Evolutionary conservation across 306 rosid genomes (phyloP).

Genomic region (Prinsepia uniflora): DNA sequence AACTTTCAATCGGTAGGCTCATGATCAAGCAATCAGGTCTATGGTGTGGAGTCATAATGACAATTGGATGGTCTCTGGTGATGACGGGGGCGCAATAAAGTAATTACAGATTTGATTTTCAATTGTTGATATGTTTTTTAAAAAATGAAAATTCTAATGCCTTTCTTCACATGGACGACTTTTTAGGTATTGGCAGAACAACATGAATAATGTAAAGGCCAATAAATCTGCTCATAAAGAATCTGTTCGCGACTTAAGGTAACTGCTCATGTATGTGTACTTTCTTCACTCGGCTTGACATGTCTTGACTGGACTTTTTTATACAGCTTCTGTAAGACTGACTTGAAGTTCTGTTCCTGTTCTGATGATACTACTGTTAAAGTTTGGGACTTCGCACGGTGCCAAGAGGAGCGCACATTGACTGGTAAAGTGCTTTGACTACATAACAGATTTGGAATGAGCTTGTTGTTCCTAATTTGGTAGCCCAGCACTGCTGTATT

Average conservation of each 20-base stretch:
- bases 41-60: conserved; percentile 99
- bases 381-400: conserved; percentile 98
- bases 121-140: conserved; percentile 8
- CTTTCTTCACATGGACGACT: conserved; percentile 22
- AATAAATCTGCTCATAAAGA: conserved; percentile 98
- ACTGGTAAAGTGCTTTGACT: conserved; percentile 86
- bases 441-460: conserved; percentile 22
- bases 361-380: conserved; percentile 95
- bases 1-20: conserved; percentile 54
- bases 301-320: conserved; percentile 26
- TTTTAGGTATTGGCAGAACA: conserved; percentile 95
- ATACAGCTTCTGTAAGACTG: conserved; percentile 93
- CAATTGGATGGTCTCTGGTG: conserved; percentile 99
- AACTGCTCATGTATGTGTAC: not conserved
- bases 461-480: conserved; percentile 14
- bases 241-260: conserved; percentile 98
- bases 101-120: conserved; percentile 30
- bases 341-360: conserved; percentile 95
- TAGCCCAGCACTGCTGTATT: not conserved
- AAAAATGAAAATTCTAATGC: conserved; percentile 13
- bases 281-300: conserved; percentile 19
- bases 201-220: conserved; percentile 98
- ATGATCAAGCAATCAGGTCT: conserved; percentile 97
- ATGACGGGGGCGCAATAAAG: conserved; percentile 98
- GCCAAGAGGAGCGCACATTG: conserved; percentile 94